phyloP scores from a whole-genome alignment of 306 rosid species.

The Begonia masoniana region DNA sequence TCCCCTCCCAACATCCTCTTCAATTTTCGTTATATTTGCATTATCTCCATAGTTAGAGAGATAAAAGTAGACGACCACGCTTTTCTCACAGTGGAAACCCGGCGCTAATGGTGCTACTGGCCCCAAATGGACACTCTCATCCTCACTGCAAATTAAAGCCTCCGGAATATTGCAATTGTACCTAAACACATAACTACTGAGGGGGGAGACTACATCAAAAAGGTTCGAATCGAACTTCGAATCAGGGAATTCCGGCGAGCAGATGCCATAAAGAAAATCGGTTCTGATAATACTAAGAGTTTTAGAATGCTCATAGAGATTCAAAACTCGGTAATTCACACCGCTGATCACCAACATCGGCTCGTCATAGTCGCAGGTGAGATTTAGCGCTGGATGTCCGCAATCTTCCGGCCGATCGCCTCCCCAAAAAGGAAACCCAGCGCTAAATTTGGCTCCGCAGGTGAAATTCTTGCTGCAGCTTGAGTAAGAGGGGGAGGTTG shows the following conservation, averaged over 20 bases:
- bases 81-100: neutral
- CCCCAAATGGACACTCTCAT: neutral
- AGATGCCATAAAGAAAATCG: neutral
- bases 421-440: constrained; percentile 9
- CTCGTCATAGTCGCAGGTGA: constrained; percentile 1
- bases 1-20: neutral
- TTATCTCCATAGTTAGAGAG: neutral
- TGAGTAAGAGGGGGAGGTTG: neutral
- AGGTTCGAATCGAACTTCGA: neutral
- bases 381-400: constrained; percentile 4
- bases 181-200: neutral
- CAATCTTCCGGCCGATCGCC: neutral
- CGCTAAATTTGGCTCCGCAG: neutral
- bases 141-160: neutral
- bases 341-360: neutral
- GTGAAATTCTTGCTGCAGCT: neutral
- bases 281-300: constrained; percentile 1
- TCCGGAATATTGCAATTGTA: neutral
- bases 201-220: neutral
- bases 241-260: neutral
- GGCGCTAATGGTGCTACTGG: neutral
- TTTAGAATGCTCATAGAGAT: neutral
- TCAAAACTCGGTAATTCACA: constrained; percentile 1
- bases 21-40: neutral
- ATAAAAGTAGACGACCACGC: neutral